A percentile compares a stretch with the other conserved stretches of the same genome.
Conservation (phyloP, 192 early-diverging fungal genomes). For the Entomortierella beljakovae region DNA sequence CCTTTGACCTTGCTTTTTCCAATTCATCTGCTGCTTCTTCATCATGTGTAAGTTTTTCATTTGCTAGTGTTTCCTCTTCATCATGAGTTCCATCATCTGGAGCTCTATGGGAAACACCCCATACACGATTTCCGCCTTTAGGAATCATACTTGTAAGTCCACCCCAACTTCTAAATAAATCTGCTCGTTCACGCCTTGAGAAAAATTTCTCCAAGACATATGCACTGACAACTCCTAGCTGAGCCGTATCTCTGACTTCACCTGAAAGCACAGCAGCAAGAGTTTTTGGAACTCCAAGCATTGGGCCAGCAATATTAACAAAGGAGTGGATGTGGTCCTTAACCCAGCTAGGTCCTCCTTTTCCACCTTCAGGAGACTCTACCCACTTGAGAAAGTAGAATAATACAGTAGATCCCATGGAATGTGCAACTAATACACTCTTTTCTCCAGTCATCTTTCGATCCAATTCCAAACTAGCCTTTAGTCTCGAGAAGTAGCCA, state of each 20-base stretch:
- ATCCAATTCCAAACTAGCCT: conserved; percentile 74
- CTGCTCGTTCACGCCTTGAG: conserved; percentile 75
- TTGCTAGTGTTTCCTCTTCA: conserved; percentile 37
- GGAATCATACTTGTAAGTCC: conserved; percentile 82
- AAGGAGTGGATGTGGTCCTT: conserved; percentile 82
- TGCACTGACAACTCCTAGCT: conserved; percentile 78
- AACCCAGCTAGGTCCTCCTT: conserved; percentile 79
- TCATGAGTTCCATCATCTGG: conserved; percentile 77
- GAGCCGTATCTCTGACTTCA: conserved; percentile 89
- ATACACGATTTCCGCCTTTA: conserved; percentile 84
- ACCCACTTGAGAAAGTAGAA: conserved; percentile 93
- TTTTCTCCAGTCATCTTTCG: conserved; percentile 63
- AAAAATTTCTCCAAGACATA: conserved; percentile 91
- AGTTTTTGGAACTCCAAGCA: conserved; percentile 89
- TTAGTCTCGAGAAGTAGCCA: conserved; percentile 83
- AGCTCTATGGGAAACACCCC: conserved; percentile 74
- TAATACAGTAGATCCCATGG: conserved; percentile 78
- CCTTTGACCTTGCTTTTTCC: conserved; percentile 5
- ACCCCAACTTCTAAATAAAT: conserved; percentile 86
- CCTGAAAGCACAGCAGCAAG: conserved; percentile 77
- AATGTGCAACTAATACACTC: conserved; percentile 68
- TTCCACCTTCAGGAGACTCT: conserved; percentile 71
- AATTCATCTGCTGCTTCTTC: conserved; percentile 16
- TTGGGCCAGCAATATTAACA: conserved; percentile 88
- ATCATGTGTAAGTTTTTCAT: conserved; percentile 32